Conservation (phyloP, 768 basidiomycete species). For the Trametes elegans region DNA sequence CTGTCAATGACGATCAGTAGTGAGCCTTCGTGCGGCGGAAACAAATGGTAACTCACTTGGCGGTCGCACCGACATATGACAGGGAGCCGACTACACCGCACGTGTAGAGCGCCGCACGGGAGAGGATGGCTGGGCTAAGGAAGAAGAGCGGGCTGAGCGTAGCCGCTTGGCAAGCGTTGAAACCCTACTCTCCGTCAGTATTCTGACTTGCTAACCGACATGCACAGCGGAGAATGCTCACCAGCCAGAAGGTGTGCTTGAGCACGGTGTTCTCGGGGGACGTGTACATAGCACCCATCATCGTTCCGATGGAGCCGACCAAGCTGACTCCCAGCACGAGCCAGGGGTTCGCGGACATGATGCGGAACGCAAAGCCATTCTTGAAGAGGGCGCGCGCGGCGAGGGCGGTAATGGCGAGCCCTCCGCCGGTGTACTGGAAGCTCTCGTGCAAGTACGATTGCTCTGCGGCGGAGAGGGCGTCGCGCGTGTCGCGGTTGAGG, state of each 20-base stretch:
- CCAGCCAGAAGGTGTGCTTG: slow-evolving; percentile 83
- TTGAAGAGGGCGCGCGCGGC: slow-evolving; percentile 79
- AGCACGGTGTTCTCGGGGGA: slow-evolving; percentile 72
- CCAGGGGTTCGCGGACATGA: slow-evolving; percentile 89
- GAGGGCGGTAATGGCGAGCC: slow-evolving; percentile 71
- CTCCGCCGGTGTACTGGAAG: slow-evolving; percentile 83
- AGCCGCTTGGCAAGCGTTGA: slow-evolving; percentile 84
- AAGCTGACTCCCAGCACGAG: slow-evolving; percentile 80
- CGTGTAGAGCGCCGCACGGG: slow-evolving; percentile 86
- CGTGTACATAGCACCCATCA: slow-evolving; percentile 81
- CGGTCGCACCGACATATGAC: slow-evolving; percentile 87
- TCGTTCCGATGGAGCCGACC: slow-evolving; percentile 75
- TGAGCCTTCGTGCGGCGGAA: not conserved
- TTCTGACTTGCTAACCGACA: not conserved
- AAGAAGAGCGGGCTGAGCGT: slow-evolving; percentile 90
- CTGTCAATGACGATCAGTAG: slow-evolving; percentile 31
- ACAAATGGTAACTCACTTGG: slow-evolving; percentile 46
- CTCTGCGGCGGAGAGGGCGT: slow-evolving; percentile 59
- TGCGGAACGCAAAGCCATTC: slow-evolving; percentile 61
- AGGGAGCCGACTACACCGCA: slow-evolving; percentile 83
- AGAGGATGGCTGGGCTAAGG: slow-evolving; percentile 79
- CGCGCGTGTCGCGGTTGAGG: slow-evolving; percentile 79
- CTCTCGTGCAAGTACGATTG: slow-evolving; percentile 69
- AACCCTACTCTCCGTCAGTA: slow-evolving; percentile 47
- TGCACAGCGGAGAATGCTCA: slow-evolving; percentile 33